Base-by-base conservation (phyloP, 139 green algal genomes). In the Volvox reticuliferus region DNA sequence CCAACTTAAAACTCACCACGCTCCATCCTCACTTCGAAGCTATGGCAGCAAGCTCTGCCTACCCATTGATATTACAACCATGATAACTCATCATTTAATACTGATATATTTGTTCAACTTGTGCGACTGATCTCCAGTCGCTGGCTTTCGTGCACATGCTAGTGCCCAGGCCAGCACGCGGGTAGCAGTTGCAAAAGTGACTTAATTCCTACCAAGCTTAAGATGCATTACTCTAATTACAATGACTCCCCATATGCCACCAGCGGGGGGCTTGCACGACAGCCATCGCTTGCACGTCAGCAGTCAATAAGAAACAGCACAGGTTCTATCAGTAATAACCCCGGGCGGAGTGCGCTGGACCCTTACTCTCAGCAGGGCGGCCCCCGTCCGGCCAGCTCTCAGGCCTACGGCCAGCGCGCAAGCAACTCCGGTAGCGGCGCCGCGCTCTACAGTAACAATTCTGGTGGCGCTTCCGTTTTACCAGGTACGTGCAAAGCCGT, bases 361-460 rank as follows among this genome's bases (percentile, higher is more conserved):
- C 21, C 44, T 14, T 86, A 86, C 79, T 55, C 79, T 1, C 79
- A 86, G 50, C 79, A 71, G 50, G 14, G 26, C 50, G 79, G 79
- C 26, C 1, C 20, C 21, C 78, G 36, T 21, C 78, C 78, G 78
- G 32, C 36, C 44, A 86, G 50, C 79, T 28, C 50, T 13, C 79
- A 55, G 12, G 79, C 32, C 20, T 77, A 87, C 61, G 44, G 32
- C 71, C 65, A 22, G 37, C 71, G 86, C 19, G 13, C 67, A 5
- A 90, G 86, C 44, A 90, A 62, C 86, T 90, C 86, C 0, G 62
- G 81, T 32, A 37, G 67, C 13, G 44, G n/a, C 1, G n/a, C 71
- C 3, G 37, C 86, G n/a, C 73, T 90, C n/a, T 90, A 90, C 50
- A 90, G 86, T 75, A 68, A 69, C 37, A 21, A 16, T 26, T 69